phyloP scores from a whole-genome alignment of 495 filamentous ascomycete genomes.

The Penicillium canescens region DNA sequence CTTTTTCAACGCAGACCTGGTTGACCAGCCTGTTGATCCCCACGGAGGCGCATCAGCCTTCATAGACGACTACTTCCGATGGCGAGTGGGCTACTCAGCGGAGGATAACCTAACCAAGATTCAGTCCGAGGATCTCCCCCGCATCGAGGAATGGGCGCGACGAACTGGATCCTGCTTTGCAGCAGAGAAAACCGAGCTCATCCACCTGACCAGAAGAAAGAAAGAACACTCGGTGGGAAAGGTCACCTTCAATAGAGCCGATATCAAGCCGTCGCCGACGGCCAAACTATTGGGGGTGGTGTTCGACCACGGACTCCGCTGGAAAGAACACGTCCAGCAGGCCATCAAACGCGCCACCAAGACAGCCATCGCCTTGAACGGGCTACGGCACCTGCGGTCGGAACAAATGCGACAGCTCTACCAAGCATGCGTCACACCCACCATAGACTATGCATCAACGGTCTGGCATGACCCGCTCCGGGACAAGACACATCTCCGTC shows the following conservation, averaged over 20 bases:
- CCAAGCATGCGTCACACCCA: too few relatives aligned
- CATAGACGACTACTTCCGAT: slow-evolving; percentile 18
- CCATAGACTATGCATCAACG: too few relatives aligned
- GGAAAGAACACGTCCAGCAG: slow-evolving; percentile 6
- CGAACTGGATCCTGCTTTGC: slow-evolving; percentile 15
- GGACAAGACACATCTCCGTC: too few relatives aligned
- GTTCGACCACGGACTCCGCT: slow-evolving; percentile 18
- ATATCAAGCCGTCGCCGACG: slow-evolving; percentile 16
- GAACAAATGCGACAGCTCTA: slow-evolving; percentile 26
- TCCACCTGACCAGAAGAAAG: slow-evolving; percentile 23
- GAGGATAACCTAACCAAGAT: slow-evolving; percentile 21
- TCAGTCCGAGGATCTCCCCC: slow-evolving; percentile 8
- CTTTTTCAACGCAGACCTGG: slow-evolving; percentile 29
- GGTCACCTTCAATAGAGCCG: slow-evolving; percentile 16
- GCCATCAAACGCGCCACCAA: too few relatives aligned
- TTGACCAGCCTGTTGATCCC: slow-evolving; percentile 20
- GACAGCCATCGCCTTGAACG: too few relatives aligned
- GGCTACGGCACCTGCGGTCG: slow-evolving; percentile 5
- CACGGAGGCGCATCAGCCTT: slow-evolving; percentile 20
- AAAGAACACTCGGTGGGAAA: not conserved
- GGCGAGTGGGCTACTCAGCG: slow-evolving; percentile 13
- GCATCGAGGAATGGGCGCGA: slow-evolving; percentile 16
- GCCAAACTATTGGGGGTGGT: slow-evolving; percentile 17
- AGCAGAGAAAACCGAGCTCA: slow-evolving; percentile 28
- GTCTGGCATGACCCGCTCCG: too few relatives aligned